These are phyloP conservation scores for Penicillium sp. DNA, from an alignment of 2,329 filamentous ascomycete species.

Conservation along the genomic window DNA sequence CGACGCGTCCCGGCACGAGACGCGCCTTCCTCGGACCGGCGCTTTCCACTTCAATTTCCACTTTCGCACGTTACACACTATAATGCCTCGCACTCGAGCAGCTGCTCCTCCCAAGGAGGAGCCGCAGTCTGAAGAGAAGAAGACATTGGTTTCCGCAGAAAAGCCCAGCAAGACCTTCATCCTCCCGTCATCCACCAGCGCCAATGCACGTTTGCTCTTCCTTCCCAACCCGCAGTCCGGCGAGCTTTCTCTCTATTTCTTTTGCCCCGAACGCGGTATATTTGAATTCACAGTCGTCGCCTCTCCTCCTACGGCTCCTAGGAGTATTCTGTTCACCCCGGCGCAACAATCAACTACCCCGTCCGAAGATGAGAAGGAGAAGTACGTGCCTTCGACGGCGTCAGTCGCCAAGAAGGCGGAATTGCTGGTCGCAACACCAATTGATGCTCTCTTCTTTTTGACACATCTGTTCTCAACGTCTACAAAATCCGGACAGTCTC, in stretches of 20 bases:
- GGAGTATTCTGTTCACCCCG: constrained; percentile 54
- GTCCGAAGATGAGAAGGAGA: constrained; percentile 9
- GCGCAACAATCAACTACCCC: constrained; percentile 8
- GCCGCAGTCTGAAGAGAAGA: constrained; percentile 17
- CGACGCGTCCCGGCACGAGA: constrained; percentile 26
- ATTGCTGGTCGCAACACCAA: constrained; percentile 74
- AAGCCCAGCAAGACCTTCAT: constrained; percentile 51
- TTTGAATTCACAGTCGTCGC: constrained; percentile 59
- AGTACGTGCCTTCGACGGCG: constrained; percentile 30
- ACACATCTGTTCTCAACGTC: constrained; percentile 63
- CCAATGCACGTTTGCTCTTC: constrained; percentile 52
- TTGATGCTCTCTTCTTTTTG: constrained; percentile 81
- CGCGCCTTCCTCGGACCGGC: constrained; percentile 20
- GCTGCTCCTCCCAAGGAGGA: constrained; percentile 16
- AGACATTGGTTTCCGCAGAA: constrained; percentile 21
- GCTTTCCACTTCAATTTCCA: constrained; percentile 1
- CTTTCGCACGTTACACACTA: constrained; percentile 6
- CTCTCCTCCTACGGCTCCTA: constrained; percentile 47
- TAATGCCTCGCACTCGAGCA: constrained; percentile 33
- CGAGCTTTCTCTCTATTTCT: constrained; percentile 51
- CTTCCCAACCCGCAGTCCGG: constrained; percentile 53
- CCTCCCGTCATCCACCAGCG: constrained; percentile 51
- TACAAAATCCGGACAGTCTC: constrained; percentile 38
- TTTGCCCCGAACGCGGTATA: constrained; percentile 56
- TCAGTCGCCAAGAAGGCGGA: constrained; percentile 64